Conservation (phyloP, 1,284 basidiomycete genomes). For the Phylloporus gajari region DNA sequence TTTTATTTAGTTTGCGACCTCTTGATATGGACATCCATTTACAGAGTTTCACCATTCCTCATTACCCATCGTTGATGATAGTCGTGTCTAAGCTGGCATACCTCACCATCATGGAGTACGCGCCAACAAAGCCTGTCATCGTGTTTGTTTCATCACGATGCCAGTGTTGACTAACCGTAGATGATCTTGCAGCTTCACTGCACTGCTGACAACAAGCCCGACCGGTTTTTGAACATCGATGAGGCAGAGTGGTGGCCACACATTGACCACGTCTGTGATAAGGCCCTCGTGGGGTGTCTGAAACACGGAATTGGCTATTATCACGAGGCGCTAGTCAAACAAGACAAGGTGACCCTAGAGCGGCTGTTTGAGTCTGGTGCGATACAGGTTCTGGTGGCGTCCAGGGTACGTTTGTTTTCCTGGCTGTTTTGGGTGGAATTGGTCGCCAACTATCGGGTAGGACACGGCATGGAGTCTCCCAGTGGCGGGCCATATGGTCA, state of each 20-base stretch:
- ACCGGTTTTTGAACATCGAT: conserved; percentile 93
- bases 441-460: conserved; percentile 47
- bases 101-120: conserved; percentile 91
- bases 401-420: conserved; percentile 69
- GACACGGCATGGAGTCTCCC: conserved; percentile 97
- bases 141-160: conserved; percentile 94
- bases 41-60: conserved; percentile 94
- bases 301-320: conserved; percentile 95
- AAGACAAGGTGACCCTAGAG: conserved; percentile 94
- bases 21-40: conserved; percentile 98
- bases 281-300: conserved; percentile 82
- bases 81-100: conserved; percentile 99
- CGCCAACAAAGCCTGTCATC: conserved; percentile 88
- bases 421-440: background rate
- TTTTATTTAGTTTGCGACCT: conserved; percentile 78
- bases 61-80: conserved; percentile 99
- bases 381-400: conserved; percentile 93
- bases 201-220: conserved; percentile 85
- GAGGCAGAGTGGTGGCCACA: conserved; percentile 87
- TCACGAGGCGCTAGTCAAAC: conserved; percentile 91
- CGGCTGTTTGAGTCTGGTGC: conserved; percentile 94
- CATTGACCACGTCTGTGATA: conserved; percentile 86
- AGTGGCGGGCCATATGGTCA: conserved; percentile 94
- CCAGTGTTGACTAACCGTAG: conserved; percentile 92
- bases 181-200: conserved; percentile 93